Base-by-base conservation (phyloP, 2,329 filamentous ascomycete genomes). In the Helotiales sp. region DNA sequence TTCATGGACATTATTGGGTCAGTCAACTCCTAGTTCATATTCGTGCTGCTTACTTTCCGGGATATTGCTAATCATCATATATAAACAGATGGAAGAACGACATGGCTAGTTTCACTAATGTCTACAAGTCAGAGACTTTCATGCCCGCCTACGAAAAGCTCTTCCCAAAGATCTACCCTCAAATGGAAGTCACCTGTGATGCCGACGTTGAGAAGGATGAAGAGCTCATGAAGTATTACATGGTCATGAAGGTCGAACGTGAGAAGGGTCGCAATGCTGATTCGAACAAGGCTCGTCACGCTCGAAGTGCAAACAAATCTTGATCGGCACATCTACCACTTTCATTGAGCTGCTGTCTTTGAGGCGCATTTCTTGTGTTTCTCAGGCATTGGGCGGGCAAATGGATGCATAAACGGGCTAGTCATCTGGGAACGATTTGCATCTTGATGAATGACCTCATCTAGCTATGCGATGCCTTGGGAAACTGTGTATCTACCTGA, bases 1-100 rank as follows among this genome's bases (percentile, higher is more conserved):
- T 57, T 60, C 27, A 48, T 49, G 13, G 30, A 60, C n/a, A 49
- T 57, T 12, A 24, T 44, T 13, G 19, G 40, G 40, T 44, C 24
- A 25, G 40, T 44, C 40, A 4, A 38, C 3, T 2, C 34, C n/a
- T 17, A 17, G 34, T 13, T 17, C 19, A 2, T n/a, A n/a, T 34
- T 34, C 4, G n/a, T 13, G 12, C 10, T 5, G 12, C n/a, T 12
- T 15, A 10, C n/a, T 34, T 12, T 34, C 5, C 10, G 31, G 10
- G 31, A 34, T 15, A 15, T 34, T 44, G 22, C 40, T 44, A 13
- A 44, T 24, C 15, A 7, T 25, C 8, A 25, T n/a, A n/a, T n/a
- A n/a, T n/a, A n/a, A 15, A 17, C n/a, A 44, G 40, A 5, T 44
- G 40, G 40, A 44, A 44, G 40, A 5, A 27, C 1, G 40, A 44